Base-by-base conservation (phyloP, 78 protist species). In the Dictyostelium firmibasis region DNA sequence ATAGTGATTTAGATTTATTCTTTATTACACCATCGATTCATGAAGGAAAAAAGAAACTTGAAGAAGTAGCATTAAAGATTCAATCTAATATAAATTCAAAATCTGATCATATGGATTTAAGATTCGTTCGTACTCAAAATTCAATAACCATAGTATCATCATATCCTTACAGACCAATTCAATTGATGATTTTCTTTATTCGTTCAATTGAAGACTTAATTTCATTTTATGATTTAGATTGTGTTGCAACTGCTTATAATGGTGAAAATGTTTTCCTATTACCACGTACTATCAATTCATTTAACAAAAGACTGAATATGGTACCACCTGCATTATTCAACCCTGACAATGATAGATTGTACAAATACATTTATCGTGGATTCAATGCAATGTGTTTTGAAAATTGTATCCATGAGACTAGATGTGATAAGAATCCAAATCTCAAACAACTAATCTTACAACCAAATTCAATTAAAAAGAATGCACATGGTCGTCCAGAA, bases 121-220 rank as follows among this genome's bases (percentile, higher is more conserved):
- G 60, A 38, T 77, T 77, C n/a, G 83, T 77, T 23, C 50, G 83
- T 41, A 77, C 92, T 1, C 31, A 33, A n/a, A 60, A 86, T 16
- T 77, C 85, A 35, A 38, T 86, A 0, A 77, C 92, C 2, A 60
- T 86, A 7, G 33, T 86, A 5, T n/a, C 92, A n/a, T 35, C 20
- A 14, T 77, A 60, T 53, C 92, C 92, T 2, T 86, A 77, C 29
- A n/a, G 92, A 43, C 92, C 92, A 35, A 85, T 85, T 53, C 83
- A 85, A 75, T n/a, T 85, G 2, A n/a, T 74, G 36, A 27, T 79
- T 10, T 44, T 79, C 25, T 25, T 79, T 14, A 44, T 47, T 79
- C 27, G 69, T 25, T 79, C 85, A 23, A 47, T 79, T 79, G 85
- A 79, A 47, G 85, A 79, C 50, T 79, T 79, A 47, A 47, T 79